phyloP scores from a whole-genome alignment of 768 basidiomycete genomes.

The Pisolithus sp. region DNA sequence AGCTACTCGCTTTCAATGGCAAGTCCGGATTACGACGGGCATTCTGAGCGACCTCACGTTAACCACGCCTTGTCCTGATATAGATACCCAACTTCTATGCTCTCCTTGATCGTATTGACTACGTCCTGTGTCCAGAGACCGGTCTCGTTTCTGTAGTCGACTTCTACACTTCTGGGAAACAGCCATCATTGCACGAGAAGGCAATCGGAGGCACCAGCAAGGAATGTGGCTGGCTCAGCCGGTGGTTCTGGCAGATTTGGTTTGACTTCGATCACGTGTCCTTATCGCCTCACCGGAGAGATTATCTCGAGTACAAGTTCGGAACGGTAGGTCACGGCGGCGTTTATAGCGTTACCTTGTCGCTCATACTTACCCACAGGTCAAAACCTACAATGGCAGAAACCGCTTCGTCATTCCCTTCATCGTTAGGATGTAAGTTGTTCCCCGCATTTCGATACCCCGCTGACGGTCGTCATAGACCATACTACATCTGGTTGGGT shows the following conservation, averaged over 20 bases:
- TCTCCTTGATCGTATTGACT: constrained; percentile 61
- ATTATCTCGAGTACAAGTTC: constrained; percentile 75
- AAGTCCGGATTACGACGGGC: constrained; percentile 5
- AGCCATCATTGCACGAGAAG: constrained; percentile 49
- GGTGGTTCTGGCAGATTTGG: constrained; percentile 79
- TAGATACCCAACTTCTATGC: constrained; percentile 60
- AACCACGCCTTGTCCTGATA: not conserved
- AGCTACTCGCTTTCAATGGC: constrained; percentile 58
- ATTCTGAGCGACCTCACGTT: not conserved
- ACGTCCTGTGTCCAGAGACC: constrained; percentile 50
- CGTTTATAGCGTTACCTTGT: not conserved
- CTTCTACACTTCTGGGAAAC: constrained; percentile 60
- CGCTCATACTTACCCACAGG: constrained; percentile 22
- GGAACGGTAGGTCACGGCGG: constrained; percentile 45
- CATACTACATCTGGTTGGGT: constrained; percentile 74
- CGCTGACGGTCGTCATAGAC: constrained; percentile 26
- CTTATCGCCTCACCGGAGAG: constrained; percentile 50
- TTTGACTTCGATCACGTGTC: constrained; percentile 52
- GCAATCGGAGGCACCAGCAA: constrained; percentile 60
- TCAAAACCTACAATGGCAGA: constrained; percentile 66
- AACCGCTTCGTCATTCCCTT: constrained; percentile 65
- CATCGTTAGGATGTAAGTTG: constrained; percentile 53
- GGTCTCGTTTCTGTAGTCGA: constrained; percentile 66
- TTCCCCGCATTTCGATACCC: constrained; percentile 2
- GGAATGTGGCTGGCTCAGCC: constrained; percentile 56